These are phyloP conservation scores for Fusarium aywerte DNA, from an alignment of 2,329 filamentous ascomycete genomes.

Conservation along the genomic window DNA sequence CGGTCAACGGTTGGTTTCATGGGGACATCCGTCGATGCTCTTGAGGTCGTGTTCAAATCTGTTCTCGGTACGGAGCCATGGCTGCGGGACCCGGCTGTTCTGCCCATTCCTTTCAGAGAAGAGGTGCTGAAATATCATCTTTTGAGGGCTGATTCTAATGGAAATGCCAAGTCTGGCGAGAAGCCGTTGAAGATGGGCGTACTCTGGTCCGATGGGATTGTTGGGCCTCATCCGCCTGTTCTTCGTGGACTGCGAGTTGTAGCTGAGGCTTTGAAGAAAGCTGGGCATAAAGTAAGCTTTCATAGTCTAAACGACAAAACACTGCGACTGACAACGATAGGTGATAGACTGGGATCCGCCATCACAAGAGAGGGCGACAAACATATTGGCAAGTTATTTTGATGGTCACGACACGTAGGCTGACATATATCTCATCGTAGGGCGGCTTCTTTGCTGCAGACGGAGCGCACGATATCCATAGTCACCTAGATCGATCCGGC, in stretches of 20 bases:
- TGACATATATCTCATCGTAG: background rate
- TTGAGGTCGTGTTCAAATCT: constrained; percentile 66
- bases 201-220: constrained; percentile 61
- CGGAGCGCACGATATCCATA: constrained; percentile 53
- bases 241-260: constrained; percentile 48
- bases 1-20: constrained; percentile 73
- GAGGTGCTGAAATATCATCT: constrained; percentile 56
- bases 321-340: constrained; percentile 35
- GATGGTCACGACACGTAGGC: accelerated
- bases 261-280: background rate
- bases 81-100: constrained; percentile 72
- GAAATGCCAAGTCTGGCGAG: background rate
- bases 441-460: constrained; percentile 49
- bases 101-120: constrained; percentile 73
- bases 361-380: constrained; percentile 16
- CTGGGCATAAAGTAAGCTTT: constrained; percentile 54
- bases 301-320: accelerated
- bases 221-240: constrained; percentile 67
- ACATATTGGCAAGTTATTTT: constrained; percentile 5
- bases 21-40: constrained; percentile 62
- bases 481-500: constrained; percentile 63
- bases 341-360: constrained; percentile 41
- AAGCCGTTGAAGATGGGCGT: constrained; percentile 64
- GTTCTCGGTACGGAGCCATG: constrained; percentile 70
- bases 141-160: constrained; percentile 36